phyloP scores from a whole-genome alignment of 257 asterid genomes.

The Fraxinus pennsylvanica region DNA sequence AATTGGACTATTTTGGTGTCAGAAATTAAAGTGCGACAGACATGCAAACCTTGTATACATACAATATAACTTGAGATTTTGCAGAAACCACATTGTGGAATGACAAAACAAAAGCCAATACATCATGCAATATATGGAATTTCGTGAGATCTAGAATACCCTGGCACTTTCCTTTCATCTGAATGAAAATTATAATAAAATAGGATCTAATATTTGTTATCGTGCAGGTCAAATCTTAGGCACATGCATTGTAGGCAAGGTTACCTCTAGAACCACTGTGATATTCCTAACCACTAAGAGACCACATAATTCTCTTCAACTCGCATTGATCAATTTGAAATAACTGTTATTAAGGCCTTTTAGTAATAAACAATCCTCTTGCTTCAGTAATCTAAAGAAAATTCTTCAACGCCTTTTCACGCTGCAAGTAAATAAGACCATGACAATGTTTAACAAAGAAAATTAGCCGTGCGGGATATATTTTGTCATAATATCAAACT shows the following conservation, averaged over 20 bases:
- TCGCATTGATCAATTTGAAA: neutral
- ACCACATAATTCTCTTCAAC: neutral
- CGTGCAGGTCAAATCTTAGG: neutral
- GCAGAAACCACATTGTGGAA: neutral
- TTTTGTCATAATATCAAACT: constrained; percentile 1
- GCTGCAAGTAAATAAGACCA: neutral
- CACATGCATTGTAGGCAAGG: neutral
- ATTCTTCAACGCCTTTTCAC: neutral
- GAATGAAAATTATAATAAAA: neutral
- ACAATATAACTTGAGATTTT: neutral
- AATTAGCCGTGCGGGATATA: neutral
- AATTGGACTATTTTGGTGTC: neutral
- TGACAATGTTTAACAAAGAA: neutral
- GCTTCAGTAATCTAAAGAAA: neutral
- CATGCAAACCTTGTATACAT: neutral
- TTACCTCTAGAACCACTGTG: neutral
- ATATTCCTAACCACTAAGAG: neutral
- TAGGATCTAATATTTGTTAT: neutral
- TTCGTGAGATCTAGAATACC: neutral
- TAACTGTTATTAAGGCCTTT: neutral
- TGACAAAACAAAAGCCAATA: neutral
- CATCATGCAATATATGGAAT: neutral
- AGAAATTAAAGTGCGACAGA: neutral
- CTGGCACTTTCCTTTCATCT: neutral
- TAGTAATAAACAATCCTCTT: neutral